Evolutionary conservation across 441 rosid genomes (phyloP), one percentile per base, ranked within the genome.

Genomic region (Manihot esculenta): DNA sequence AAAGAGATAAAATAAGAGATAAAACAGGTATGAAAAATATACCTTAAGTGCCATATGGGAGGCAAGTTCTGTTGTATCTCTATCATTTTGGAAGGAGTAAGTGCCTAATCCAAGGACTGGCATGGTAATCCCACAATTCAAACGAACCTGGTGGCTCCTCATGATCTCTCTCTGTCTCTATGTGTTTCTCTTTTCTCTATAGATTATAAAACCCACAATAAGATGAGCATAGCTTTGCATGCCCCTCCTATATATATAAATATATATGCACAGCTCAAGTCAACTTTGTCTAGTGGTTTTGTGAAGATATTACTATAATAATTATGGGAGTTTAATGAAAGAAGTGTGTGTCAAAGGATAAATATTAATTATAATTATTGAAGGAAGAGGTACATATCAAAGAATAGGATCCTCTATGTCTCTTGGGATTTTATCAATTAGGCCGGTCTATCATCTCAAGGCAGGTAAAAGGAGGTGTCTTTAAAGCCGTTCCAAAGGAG

Each of bases 101-200:
- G 98, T 89, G 72, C 96, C 98, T 8, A 93, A 65, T 41, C 98
- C 98, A 35, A 93, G 69, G 49, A 81, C 72, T 30, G 98, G 96
- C 56, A 93, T 84, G 10, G 80, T 82, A 66, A 79, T 74, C 21
- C 97, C 96, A 75, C 86, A 76, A 57, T 84, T 88, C 80, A 93
- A 80, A 58, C 84, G 80, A 61, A 84, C 85, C 76, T 80, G 68
- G 21, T 74, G 62, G 64, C 70, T 72, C 72, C 27, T 62, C 70
- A 57, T 51, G 11, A 9, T 79, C 48, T 64, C 44, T 42, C 9
- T 56, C 17, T 62, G 41, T 38, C 23, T 47, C 17, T 48, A 13
- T 18, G 27, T 55, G 1, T 3, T 1, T 45, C 10, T 51, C 26
- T 33, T 27, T 57, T 17, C 35, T 8, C 44, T 26, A 55, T 68